These are phyloP conservation scores for Leishmania turanica DNA, from an alignment of 208 protist species.

Conservation along the genomic window DNA sequence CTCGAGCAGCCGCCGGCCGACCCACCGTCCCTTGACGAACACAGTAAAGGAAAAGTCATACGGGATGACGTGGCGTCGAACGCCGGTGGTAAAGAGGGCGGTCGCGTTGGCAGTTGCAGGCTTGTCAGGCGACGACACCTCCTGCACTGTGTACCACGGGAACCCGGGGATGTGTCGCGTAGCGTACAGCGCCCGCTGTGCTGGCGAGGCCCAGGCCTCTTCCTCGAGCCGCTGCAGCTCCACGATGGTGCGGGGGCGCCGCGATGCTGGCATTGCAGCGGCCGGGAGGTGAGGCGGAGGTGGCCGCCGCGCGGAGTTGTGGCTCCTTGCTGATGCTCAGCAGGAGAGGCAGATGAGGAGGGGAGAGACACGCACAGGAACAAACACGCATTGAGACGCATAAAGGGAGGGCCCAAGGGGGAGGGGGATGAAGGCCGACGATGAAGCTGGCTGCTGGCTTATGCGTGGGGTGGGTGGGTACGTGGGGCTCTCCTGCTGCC, in stretches of 20 bases:
- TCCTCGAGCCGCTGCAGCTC: conserved; percentile 52
- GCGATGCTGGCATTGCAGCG: background rate
- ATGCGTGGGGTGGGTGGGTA: background rate
- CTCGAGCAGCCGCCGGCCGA: conserved; percentile 81
- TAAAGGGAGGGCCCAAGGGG: background rate
- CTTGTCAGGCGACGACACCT: background rate
- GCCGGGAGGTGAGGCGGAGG: background rate
- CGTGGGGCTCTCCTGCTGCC: background rate
- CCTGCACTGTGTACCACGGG: conserved; percentile 69
- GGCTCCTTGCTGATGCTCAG: background rate
- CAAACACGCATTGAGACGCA: background rate
- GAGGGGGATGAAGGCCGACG: background rate
- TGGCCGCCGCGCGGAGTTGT: conserved; percentile 3
- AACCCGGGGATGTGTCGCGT: conserved; percentile 72
- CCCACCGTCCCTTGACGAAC: conserved; percentile 94
- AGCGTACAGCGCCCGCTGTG: conserved; percentile 48
- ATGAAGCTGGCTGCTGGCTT: background rate
- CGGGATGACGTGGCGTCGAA: conserved; percentile 80
- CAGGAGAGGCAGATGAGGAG: background rate
- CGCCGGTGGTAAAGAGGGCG: conserved; percentile 9
- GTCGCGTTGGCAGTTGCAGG: background rate
- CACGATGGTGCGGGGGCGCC: conserved; percentile 1
- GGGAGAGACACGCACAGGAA: background rate
- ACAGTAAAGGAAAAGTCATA: conserved; percentile 92
- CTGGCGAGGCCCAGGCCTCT: conserved; percentile 47